These are phyloP conservation scores for Globisporangium solare DNA, from an alignment of 352 stramenopile genomes.

Conservation along the genomic window DNA sequence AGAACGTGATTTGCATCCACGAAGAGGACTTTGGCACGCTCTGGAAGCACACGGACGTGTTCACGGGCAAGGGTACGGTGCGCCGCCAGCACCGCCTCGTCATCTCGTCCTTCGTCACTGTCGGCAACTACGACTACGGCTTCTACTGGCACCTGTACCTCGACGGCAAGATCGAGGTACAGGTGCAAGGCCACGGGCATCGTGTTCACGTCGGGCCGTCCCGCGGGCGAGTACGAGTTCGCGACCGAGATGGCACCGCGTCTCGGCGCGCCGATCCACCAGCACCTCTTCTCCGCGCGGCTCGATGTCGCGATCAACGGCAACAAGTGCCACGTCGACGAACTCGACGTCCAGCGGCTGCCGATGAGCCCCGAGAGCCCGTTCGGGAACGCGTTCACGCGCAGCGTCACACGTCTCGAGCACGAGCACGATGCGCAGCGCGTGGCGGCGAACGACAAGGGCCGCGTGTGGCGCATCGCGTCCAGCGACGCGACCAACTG, in stretches of 20 bases:
- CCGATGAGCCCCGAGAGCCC: constrained; percentile 37
- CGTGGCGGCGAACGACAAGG: constrained; percentile 37
- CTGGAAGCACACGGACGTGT: constrained; percentile 70
- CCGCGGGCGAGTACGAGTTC: constrained; percentile 43
- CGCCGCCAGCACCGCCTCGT: constrained; percentile 70
- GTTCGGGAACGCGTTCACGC: constrained; percentile 55
- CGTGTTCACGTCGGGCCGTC: constrained; percentile 73
- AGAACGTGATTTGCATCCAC: constrained; percentile 81
- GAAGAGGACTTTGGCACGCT: constrained; percentile 76
- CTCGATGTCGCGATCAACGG: constrained; percentile 76
- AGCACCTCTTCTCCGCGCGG: constrained; percentile 75
- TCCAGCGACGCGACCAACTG: constrained; percentile 54
- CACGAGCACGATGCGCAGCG: constrained; percentile 44
- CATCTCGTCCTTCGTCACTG: constrained; percentile 79
- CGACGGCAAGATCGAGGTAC: constrained; percentile 73
- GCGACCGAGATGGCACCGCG: constrained; percentile 43
- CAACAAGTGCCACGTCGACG: constrained; percentile 36
- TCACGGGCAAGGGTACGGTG: constrained; percentile 31
- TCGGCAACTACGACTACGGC: constrained; percentile 86
- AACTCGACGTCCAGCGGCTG: constrained; percentile 51
- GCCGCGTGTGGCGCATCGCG: constrained; percentile 53
- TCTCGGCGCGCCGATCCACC: constrained; percentile 60
- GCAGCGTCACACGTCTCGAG: constrained; percentile 40
- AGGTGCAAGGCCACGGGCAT: constrained; percentile 80
- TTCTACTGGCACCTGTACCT: constrained; percentile 77